These are phyloP conservation scores for Microdochium paspali DNA, from an alignment of 2,329 filamentous ascomycete species.

Conservation along the genomic window DNA sequence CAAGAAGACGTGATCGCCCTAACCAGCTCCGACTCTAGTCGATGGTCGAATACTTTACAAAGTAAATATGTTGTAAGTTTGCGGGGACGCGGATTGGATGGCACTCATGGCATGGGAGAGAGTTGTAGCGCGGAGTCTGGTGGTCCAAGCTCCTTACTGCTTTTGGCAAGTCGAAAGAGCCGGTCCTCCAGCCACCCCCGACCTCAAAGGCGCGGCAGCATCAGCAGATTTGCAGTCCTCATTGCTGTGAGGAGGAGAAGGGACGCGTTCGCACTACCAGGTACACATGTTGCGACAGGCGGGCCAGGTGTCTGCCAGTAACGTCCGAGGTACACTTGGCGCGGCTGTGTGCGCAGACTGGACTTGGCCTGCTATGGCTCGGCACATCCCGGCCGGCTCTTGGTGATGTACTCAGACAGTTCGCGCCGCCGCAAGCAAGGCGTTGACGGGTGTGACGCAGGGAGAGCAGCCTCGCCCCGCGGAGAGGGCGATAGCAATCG, in stretches of 20 bases:
- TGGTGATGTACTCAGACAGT: not conserved
- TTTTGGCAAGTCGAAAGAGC: not conserved
- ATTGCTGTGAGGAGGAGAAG: too few relatives aligned
- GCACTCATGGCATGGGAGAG: not conserved
- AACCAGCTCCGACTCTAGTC: too few relatives aligned
- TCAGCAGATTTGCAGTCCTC: too few relatives aligned
- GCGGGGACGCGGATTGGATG: too few relatives aligned
- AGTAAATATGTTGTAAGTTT: too few relatives aligned
- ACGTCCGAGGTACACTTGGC: not conserved
- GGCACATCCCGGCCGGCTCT: not conserved
- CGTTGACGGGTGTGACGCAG: not conserved
- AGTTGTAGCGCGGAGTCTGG: not conserved
- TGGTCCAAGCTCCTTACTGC: conserved; percentile 1
- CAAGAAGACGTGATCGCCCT: too few relatives aligned
- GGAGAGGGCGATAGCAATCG: not conserved
- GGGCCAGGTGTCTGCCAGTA: not conserved
- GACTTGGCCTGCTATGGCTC: not conserved
- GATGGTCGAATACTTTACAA: too few relatives aligned
- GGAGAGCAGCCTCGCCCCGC: not conserved
- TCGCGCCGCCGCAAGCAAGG: not conserved
- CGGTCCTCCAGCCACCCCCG: too few relatives aligned
- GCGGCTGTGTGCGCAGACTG: not conserved
- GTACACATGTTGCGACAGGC: not conserved
- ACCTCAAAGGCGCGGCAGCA: too few relatives aligned
- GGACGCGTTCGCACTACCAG: too few relatives aligned